Base-by-base conservation (phyloP, 192 early-diverging fungal species). In the Backusella macrospora region DNA sequence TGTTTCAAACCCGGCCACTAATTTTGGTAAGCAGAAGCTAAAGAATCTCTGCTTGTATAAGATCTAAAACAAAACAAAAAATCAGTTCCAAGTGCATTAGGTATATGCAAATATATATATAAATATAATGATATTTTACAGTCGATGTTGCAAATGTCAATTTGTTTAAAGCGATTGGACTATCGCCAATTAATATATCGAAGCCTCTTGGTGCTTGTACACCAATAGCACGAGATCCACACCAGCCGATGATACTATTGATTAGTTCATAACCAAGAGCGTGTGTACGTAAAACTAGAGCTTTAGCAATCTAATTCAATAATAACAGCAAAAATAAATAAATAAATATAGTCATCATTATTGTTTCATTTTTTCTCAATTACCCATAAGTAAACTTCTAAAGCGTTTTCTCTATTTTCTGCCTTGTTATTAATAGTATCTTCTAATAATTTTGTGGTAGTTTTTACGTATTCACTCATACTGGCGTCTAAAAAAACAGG, bases 41-140 rank as follows among this genome's bases (percentile, higher is more conserved):
- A 95, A 97, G 72, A 97, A 92, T 26, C 91, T 82, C 77, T 98
- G 96, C 78, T 94, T 93, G 75, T 92, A 92, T 23, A 99, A 78
- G 14, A 92, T 75, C 84, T 90, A 85, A 12, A 84, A 62, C 65
- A 1, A 18, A 18, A 52, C 6, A 23, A 21, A 21, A 21, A 13
- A 0, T 3, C 13, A 0, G 4, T 18, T 23, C 43, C 8, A 70
- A 34, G 29, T 34, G 18, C 21, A 49, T 42, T 23, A 55, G 38
- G 9, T 23, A 14, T 2, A 52, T 42, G 8, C 14, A 12, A 44
- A 10, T 44, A 44, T 18, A 9, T 62, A 14, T 47, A 13, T n/a
- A 74, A 70, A 43, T 26, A 23, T 43, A 26, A 45, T 34, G 0
- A 67, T 62, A 55, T 26, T 76, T 67, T 82, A 90, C 90, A 55